phyloP scores from a whole-genome alignment of 164 flowering plant genomes.

The Litsea cubeba region DNA sequence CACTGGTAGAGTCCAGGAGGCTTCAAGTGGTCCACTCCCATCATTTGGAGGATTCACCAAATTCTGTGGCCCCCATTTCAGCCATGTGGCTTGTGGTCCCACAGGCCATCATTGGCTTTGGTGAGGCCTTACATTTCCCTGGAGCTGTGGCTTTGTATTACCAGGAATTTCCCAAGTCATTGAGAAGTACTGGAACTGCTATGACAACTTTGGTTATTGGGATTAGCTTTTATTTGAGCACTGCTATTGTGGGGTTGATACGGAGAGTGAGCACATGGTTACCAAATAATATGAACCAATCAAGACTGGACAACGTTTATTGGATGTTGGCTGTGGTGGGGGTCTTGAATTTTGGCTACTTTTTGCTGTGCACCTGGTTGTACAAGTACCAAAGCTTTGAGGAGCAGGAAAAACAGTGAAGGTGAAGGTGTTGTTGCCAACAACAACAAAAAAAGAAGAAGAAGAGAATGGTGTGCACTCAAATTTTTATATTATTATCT shows the following conservation, averaged over 20 bases:
- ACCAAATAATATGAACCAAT: slow-evolving; percentile 33
- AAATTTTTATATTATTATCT: too few species aligned
- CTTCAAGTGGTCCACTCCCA: slow-evolving; percentile 9
- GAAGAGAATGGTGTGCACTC: too few species aligned
- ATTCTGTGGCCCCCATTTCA: slow-evolving; percentile 27
- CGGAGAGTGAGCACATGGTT: slow-evolving; percentile 30
- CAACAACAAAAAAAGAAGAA: neutral
- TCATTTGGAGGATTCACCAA: neutral
- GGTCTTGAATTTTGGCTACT: slow-evolving; percentile 27
- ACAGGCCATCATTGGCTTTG: slow-evolving; percentile 33
- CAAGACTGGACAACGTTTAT: slow-evolving; percentile 38
- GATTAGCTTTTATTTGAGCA: slow-evolving; percentile 27
- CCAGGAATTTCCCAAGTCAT: slow-evolving; percentile 35
- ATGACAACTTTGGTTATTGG: slow-evolving; percentile 26
- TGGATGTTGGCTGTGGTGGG: slow-evolving; percentile 35
- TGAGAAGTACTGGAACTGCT: slow-evolving; percentile 31
- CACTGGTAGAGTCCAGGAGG: slow-evolving; percentile 17
- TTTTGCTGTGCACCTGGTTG: slow-evolving; percentile 22
- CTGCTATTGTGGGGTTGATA: slow-evolving; percentile 24
- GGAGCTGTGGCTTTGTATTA: slow-evolving; percentile 43
- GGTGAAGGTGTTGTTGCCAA: neutral
- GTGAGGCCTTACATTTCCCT: slow-evolving; percentile 50
- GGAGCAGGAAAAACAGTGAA: too few species aligned
- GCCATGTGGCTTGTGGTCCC: slow-evolving; percentile 45
- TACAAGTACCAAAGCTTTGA: neutral